These are phyloP conservation scores for Flagelloscypha sp. DNA, from an alignment of 768 basidiomycete genomes.

Conservation along the genomic window DNA sequence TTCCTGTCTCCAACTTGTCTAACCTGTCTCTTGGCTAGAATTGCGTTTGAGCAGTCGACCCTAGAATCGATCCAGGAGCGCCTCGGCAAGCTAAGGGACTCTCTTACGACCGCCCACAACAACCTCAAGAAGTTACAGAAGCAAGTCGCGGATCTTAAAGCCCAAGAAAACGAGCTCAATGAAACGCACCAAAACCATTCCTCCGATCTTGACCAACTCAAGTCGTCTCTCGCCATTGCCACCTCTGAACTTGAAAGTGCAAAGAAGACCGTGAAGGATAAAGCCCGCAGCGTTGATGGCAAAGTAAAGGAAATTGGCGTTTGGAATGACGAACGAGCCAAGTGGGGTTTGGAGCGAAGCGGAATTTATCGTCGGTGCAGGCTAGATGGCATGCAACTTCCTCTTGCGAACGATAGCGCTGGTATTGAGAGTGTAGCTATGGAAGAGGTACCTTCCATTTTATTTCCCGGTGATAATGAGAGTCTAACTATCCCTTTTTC, in stretches of 20 bases:
- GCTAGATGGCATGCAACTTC: constrained; percentile 84
- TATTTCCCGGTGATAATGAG: neutral
- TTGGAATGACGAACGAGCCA: constrained; percentile 88
- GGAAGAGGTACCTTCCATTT: constrained; percentile 64
- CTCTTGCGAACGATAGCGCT: constrained; percentile 65
- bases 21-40: constrained; percentile 32
- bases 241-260: too few relatives aligned
- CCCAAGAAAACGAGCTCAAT: too few relatives aligned
- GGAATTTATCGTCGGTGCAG: constrained; percentile 86
- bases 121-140: constrained; percentile 46
- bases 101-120: constrained; percentile 42
- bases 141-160: too few relatives aligned
- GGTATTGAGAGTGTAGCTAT: constrained; percentile 83
- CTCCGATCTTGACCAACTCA: too few relatives aligned
- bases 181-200: too few relatives aligned
- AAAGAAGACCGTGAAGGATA: too few relatives aligned
- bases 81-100: constrained; percentile 42
- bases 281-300: too few relatives aligned
- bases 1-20: constrained; percentile 1
- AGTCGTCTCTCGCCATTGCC: too few relatives aligned
- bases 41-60: constrained; percentile 76
- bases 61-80: constrained; percentile 58
- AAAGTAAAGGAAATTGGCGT: neutral
- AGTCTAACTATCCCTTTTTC: neutral
- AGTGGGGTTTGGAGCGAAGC: constrained; percentile 76